Conservation (phyloP, 495 filamentous ascomycete species). For the Physcia stellaris region DNA sequence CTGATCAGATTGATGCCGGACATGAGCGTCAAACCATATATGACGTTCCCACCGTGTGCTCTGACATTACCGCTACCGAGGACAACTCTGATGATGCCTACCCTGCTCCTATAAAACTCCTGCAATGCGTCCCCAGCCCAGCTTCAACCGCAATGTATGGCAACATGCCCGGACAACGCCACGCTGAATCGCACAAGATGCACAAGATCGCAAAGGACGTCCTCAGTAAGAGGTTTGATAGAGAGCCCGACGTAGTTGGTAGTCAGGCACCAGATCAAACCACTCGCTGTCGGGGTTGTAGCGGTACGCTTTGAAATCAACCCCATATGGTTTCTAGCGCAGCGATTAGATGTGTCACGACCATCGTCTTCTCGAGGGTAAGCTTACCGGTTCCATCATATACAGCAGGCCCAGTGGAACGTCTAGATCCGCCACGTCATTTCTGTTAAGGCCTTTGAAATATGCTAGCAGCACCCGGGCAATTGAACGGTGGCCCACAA, state of each 20-base stretch:
- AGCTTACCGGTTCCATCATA: conserved; percentile 61
- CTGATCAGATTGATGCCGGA: too few relatives aligned
- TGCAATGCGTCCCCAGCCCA: too few relatives aligned
- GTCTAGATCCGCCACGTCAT: conserved; percentile 85
- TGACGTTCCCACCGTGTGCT: too few relatives aligned
- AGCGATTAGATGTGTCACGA: background rate
- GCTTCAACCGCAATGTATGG: too few relatives aligned
- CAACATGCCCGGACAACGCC: too few relatives aligned
- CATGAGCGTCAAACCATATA: too few relatives aligned
- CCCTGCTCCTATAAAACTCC: too few relatives aligned
- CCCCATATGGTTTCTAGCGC: conserved; percentile 73
- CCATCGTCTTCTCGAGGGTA: background rate
- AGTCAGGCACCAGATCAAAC: conserved; percentile 73
- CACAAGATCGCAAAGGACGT: too few relatives aligned
- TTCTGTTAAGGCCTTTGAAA: conserved; percentile 78
- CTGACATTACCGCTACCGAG: too few relatives aligned
- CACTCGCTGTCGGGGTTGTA: conserved; percentile 64
- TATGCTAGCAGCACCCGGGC: conserved; percentile 89
- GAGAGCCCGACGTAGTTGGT: conserved; percentile 53
- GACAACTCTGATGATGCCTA: too few relatives aligned
- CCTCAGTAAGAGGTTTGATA: too few relatives aligned
- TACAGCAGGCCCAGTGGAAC: conserved; percentile 87
- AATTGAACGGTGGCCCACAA: conserved; percentile 81
- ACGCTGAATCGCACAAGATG: too few relatives aligned
- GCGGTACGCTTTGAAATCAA: conserved; percentile 86